These are phyloP conservation scores for Pseudozyma sp. DNA, from an alignment of 1,284 basidiomycete species.

Conservation along the genomic window DNA sequence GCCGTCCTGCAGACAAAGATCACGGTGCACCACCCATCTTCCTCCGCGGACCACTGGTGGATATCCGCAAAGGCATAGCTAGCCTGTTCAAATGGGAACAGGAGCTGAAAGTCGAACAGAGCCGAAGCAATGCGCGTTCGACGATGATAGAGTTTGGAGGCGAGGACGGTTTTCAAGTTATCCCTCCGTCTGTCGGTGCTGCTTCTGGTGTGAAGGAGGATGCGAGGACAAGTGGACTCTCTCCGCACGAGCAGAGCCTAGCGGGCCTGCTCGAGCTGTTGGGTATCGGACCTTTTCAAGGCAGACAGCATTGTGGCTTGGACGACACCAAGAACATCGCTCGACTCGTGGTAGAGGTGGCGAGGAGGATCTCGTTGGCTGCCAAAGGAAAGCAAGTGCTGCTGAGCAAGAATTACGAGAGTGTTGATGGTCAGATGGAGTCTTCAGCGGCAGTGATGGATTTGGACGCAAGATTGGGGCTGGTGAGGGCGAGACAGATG, in stretches of 20 bases:
- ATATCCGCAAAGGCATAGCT: conserved; percentile 67
- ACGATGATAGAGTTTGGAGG: conserved; percentile 33
- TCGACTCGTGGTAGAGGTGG: conserved; percentile 64
- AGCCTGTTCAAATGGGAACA: conserved; percentile 46
- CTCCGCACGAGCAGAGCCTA: conserved; percentile 48
- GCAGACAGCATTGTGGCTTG: conserved; percentile 71
- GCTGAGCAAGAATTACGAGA: conserved; percentile 27
- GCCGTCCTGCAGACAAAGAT: conserved; percentile 1
- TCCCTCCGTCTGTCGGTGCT: conserved; percentile 6
- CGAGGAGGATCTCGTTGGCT: conserved; percentile 22
- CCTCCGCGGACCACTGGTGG: conserved; percentile 55
- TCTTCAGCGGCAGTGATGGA: conserved; percentile 20
- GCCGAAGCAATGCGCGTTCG: conserved; percentile 7
- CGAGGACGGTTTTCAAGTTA: conserved; percentile 47
- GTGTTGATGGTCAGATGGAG: conserved; percentile 32
- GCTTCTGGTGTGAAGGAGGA: conserved; percentile 11
- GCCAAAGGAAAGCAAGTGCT: conserved; percentile 27
- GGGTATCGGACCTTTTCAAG: conserved; percentile 64
- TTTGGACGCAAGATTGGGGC: conserved; percentile 8
- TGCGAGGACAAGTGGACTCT: conserved; percentile 16
- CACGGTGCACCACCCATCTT: conserved; percentile 50
- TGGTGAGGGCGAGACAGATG: conserved; percentile 27
- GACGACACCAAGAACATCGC: conserved; percentile 71
- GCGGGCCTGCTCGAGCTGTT: conserved; percentile 50
- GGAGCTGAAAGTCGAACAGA: conserved; percentile 22